Conservation (phyloP, 2,329 filamentous ascomycete species). For the Fusarium sp. region DNA sequence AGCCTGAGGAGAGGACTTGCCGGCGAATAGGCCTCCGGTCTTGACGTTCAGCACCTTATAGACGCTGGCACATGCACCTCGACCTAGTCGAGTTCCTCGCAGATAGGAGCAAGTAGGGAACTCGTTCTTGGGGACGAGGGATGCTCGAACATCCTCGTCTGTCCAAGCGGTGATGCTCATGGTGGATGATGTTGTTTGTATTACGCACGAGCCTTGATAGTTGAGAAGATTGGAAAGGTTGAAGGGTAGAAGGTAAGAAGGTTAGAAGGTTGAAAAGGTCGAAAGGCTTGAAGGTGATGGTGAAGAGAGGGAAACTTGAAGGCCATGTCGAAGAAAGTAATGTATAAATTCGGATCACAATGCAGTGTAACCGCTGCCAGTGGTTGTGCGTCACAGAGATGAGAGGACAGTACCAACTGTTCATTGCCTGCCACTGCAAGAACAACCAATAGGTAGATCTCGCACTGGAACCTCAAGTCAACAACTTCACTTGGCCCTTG, state of each 20-base stretch:
- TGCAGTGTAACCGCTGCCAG: neutral
- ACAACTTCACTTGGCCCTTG: neutral
- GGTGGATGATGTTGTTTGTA: neutral
- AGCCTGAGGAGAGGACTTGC: slow-evolving; percentile 38
- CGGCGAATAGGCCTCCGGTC: slow-evolving; percentile 42
- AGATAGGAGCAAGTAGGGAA: slow-evolving; percentile 34
- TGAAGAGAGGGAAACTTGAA: neutral
- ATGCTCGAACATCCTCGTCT: slow-evolving; percentile 21
- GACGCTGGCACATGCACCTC: slow-evolving; percentile 42
- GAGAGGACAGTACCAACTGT: neutral
- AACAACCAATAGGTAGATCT: neutral
- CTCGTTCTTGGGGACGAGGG: slow-evolving; percentile 11
- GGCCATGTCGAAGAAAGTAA: neutral
- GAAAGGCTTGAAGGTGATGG: neutral
- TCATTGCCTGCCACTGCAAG: neutral
- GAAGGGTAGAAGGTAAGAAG: neutral
- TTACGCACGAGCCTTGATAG: neutral
- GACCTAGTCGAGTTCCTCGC: slow-evolving; percentile 38
- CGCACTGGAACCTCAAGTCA: neutral
- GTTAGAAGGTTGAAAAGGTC: neutral
- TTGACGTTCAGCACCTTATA: slow-evolving; percentile 40
- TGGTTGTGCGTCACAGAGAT: neutral
- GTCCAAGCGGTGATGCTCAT: slow-evolving; percentile 25
- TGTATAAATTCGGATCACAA: neutral
- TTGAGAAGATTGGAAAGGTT: neutral